These are phyloP conservation scores for Hypomontagnella submonticulosa DNA, from an alignment of 495 filamentous ascomycete genomes.

Conservation along the genomic window DNA sequence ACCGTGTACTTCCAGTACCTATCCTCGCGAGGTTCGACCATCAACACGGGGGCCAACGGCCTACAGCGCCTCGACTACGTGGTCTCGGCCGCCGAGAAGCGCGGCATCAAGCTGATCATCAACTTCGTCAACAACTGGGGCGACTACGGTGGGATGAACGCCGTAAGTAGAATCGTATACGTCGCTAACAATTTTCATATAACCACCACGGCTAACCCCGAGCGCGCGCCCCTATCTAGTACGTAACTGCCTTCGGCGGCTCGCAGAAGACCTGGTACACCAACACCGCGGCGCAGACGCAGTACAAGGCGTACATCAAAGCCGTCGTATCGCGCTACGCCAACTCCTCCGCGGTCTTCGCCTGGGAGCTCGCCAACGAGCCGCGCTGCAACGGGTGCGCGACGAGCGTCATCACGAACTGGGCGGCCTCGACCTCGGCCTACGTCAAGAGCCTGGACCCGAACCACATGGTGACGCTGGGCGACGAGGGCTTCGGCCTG, in stretches of 20 bases:
- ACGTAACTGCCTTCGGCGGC: conserved; percentile 68
- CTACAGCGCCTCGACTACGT: conserved; percentile 75
- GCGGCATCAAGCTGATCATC: conserved; percentile 69
- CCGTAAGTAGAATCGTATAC: conserved; percentile 27
- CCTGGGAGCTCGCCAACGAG: conserved; percentile 68
- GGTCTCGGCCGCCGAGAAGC: conserved; percentile 66
- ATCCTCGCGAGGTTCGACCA: conserved; percentile 62
- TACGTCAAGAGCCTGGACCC: conserved; percentile 64
- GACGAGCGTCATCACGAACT: conserved; percentile 53
- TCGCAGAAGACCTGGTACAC: conserved; percentile 46
- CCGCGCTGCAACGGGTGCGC: conserved; percentile 59
- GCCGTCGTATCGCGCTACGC: conserved; percentile 62
- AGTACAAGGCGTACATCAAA: conserved; percentile 65
- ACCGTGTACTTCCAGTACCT: conserved; percentile 71
- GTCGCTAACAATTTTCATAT: not conserved
- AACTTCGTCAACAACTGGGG: conserved; percentile 65
- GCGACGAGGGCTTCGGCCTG: conserved; percentile 63
- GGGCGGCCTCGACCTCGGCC: conserved; percentile 58
- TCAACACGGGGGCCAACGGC: conserved; percentile 75
- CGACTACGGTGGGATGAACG: conserved; percentile 60
- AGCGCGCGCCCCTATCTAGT: conserved; percentile 45
- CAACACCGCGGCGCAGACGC: conserved; percentile 34
- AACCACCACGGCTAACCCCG: conserved; percentile 8
- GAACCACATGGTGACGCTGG: conserved; percentile 63
- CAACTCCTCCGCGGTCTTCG: conserved; percentile 60